Evolutionary conservation across 1,284 basidiomycete species (phyloP).

Genomic region (Pisolithus thermaeus): DNA sequence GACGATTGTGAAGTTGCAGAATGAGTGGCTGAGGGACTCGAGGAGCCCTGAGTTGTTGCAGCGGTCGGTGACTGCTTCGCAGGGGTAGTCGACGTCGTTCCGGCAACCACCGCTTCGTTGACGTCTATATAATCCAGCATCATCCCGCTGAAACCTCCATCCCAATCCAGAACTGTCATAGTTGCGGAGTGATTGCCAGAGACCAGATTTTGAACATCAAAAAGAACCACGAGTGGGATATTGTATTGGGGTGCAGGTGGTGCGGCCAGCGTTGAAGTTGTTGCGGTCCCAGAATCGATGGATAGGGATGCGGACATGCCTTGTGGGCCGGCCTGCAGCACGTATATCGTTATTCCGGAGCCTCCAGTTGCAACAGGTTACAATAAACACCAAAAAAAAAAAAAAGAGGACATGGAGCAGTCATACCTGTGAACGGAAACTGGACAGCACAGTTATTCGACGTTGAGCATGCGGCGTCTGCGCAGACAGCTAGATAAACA

Average conservation of each 20-base stretch:
- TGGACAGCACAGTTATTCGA: slow-evolving; percentile 20
- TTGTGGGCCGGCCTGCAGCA: slow-evolving; percentile 21
- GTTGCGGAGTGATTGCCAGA: slow-evolving; percentile 19
- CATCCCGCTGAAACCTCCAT: slow-evolving; percentile 22
- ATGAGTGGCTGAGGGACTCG: background rate
- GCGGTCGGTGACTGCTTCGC: slow-evolving; percentile 5
- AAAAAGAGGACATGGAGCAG: too few relatives aligned
- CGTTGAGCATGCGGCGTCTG: slow-evolving; percentile 21
- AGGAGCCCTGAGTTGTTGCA: background rate
- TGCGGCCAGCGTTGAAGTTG: slow-evolving; percentile 16
- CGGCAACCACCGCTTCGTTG: slow-evolving; percentile 15
- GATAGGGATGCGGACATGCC: slow-evolving; percentile 24
- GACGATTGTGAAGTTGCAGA: background rate
- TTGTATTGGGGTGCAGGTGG: slow-evolving; percentile 22
- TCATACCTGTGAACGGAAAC: slow-evolving; percentile 20
- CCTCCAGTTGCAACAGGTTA: slow-evolving; percentile 8
- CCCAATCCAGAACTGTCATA: slow-evolving; percentile 25
- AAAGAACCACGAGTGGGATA: slow-evolving; percentile 15
- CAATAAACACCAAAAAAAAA: background rate
- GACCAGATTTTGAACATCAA: slow-evolving; percentile 16
- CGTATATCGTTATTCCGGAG: slow-evolving; percentile 26
- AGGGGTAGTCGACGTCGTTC: slow-evolving; percentile 2
- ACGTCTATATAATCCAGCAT: slow-evolving; percentile 25
- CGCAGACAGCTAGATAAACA: background rate
- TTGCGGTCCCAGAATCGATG: slow-evolving; percentile 17